Conservation (phyloP, 2,329 filamentous ascomycete species). For the Calonectria pteridis region DNA sequence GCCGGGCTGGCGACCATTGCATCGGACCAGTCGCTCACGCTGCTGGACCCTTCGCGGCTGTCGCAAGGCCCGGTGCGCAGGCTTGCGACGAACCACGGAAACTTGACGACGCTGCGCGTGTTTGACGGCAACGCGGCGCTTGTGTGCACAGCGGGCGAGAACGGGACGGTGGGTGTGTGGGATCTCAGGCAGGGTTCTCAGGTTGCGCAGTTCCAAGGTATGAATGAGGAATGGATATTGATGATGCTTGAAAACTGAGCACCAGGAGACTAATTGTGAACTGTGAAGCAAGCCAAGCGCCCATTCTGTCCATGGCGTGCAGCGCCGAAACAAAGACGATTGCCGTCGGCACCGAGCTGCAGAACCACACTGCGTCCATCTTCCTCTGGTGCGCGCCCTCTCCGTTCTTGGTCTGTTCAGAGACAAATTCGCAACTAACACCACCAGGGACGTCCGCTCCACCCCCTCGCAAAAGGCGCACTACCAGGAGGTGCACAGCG, state of each 20-base stretch:
- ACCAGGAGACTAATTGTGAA: background rate
- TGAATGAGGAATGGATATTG: too few species aligned
- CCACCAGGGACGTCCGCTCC: slow-evolving; percentile 68
- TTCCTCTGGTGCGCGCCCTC: slow-evolving; percentile 76
- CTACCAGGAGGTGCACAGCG: slow-evolving; percentile 75
- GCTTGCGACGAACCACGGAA: slow-evolving; percentile 67
- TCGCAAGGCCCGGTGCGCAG: slow-evolving; percentile 61
- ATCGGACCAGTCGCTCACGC: slow-evolving; percentile 77
- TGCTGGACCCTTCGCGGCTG: slow-evolving; percentile 72
- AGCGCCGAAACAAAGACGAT: slow-evolving; percentile 68
- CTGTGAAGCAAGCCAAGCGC: slow-evolving; percentile 55
- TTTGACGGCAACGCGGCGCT: slow-evolving; percentile 65
- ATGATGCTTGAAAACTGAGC: too few species aligned
- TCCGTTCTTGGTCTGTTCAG: too few species aligned
- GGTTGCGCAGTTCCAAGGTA: slow-evolving; percentile 61
- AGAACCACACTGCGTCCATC: slow-evolving; percentile 72
- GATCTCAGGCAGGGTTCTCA: slow-evolving; percentile 67
- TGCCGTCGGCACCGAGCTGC: slow-evolving; percentile 80
- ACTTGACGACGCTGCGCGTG: slow-evolving; percentile 72
- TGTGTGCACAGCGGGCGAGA: slow-evolving; percentile 78
- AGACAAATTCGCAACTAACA: background rate
- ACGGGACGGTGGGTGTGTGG: slow-evolving; percentile 76
- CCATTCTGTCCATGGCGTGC: slow-evolving; percentile 76
- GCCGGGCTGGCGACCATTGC: slow-evolving; percentile 71
- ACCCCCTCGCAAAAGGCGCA: slow-evolving; percentile 60